These are phyloP conservation scores for Calonectria naviculata DNA, from an alignment of 2,329 filamentous ascomycete genomes.

Conservation along the genomic window DNA sequence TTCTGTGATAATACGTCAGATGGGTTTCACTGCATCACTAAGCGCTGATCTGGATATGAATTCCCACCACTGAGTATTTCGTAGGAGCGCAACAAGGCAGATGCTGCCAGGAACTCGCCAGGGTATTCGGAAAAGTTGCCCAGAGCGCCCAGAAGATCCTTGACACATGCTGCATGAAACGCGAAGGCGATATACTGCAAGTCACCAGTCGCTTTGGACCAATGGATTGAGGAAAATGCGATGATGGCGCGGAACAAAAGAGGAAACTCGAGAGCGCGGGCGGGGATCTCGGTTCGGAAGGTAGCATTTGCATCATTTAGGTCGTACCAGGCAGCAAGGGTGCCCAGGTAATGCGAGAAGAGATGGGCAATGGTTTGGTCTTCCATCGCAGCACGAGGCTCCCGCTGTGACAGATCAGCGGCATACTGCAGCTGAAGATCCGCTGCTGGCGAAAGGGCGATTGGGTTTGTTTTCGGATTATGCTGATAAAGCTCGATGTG, in stretches of 20 bases:
- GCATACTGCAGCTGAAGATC: not conserved
- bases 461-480: not conserved
- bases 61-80: not conserved
- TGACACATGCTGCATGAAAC: not conserved
- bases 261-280: not conserved
- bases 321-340: constrained; percentile 9
- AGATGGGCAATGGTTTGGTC: not conserved
- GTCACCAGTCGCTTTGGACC: not conserved
- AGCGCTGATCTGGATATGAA: not conserved
- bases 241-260: not conserved
- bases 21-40: not conserved
- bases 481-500: not conserved
- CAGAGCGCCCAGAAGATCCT: not conserved
- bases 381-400: not conserved
- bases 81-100: not conserved
- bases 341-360: not conserved
- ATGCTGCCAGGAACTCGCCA: not conserved
- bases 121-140: not conserved
- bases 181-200: not conserved
- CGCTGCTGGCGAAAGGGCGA: not conserved
- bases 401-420: not conserved
- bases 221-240: not conserved
- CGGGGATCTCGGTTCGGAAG: not conserved
- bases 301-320: constrained; percentile 3
- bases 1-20: not conserved